Base-by-base conservation (phyloP, 192 early-diverging fungal species). In the Piromyces sp. region DNA sequence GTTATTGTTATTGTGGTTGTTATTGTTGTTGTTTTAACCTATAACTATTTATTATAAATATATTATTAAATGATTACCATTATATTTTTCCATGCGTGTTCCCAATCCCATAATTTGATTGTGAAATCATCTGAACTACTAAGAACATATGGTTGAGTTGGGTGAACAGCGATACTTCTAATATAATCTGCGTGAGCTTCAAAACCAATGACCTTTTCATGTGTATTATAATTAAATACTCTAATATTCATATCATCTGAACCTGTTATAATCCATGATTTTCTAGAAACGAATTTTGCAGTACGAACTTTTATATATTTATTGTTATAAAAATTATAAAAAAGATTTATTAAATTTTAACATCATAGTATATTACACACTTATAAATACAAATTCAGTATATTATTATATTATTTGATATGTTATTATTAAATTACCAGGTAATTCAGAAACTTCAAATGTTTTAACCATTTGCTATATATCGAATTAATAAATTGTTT, bases 171-270 rank as follows among this genome's bases (percentile, higher is more conserved):
- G 80, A 99, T 91, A 85, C 92, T 92, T 80, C 98, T 93, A 87
- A 99, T 96, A 84, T 98, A 99, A 86, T 99, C 98, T 82, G 90
- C 89, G 85, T 99, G 98, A 28, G 95, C 98, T 82, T 98, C 96
- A 86, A 98, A 98, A 40, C 93, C 92, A 28, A 93, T 92, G 26
- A 99, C 94, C 83, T 98, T 97, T 86, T 99, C 98, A 86, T 95
- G 95, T 37, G 98, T 99, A 87, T 98, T 98, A 91, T 99, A 99
- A 93, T 99, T 99, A 93, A 94, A 99, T 78, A 99, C 96, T 19
- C 94, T 91, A 84, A 98, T 86, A 83, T 97, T 95, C 92, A 96
- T 95, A 87, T 99, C 98, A 85, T 99, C 98, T 14, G 95, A 94
- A 40, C 98, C 98, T 16, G 96, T 92, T 78, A 98, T 89, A 37